Percentiles rank a stretch among this genome's conserved stretches.
Evolutionary conservation across 2,329 filamentous ascomycete species (phyloP).

Genomic region (Alternaria metachromatica): DNA sequence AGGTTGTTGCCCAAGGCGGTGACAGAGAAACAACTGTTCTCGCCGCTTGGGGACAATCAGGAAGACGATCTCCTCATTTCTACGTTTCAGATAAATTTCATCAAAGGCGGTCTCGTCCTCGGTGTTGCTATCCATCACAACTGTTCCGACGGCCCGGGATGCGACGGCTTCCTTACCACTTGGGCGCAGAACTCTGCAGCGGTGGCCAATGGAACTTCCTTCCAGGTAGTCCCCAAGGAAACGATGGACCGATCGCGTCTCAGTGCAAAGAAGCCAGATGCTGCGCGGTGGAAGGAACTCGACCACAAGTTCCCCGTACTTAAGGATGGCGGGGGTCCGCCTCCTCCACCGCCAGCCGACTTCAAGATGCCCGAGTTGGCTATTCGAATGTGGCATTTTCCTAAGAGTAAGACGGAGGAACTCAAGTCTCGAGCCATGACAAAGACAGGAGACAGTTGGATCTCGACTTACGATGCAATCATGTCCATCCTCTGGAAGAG

Average conservation of each 20-base stretch:
- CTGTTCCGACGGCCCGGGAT: conserved; percentile 31
- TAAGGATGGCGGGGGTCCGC: conserved; percentile 17
- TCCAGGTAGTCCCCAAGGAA: conserved; percentile 2
- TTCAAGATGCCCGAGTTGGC: conserved; percentile 32
- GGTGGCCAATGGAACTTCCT: conserved; percentile 14
- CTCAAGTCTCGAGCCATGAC: conserved; percentile 21
- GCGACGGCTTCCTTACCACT: conserved; percentile 32
- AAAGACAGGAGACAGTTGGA: conserved; percentile 12
- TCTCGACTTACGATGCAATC: conserved; percentile 38
- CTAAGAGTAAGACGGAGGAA: conserved; percentile 17
- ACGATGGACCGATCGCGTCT: not conserved
- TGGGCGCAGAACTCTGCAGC: conserved; percentile 35
- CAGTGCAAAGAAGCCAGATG: not conserved
- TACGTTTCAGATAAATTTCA: conserved; percentile 36
- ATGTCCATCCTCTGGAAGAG: conserved; percentile 32
- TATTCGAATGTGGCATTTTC: conserved; percentile 29
- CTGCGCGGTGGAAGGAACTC: not conserved
- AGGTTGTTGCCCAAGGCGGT: not conserved
- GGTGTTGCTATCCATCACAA: conserved; percentile 34
- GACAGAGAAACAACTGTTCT: conserved; percentile 1
- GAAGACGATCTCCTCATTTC: conserved; percentile 8
- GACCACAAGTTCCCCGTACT: conserved; percentile 4
- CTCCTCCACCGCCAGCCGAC: conserved; percentile 24
- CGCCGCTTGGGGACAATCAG: not conserved
- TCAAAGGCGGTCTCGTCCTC: conserved; percentile 36